phyloP scores from a whole-genome alignment of 2,329 filamentous ascomycete species.

The Aspergillus vadensis region DNA sequence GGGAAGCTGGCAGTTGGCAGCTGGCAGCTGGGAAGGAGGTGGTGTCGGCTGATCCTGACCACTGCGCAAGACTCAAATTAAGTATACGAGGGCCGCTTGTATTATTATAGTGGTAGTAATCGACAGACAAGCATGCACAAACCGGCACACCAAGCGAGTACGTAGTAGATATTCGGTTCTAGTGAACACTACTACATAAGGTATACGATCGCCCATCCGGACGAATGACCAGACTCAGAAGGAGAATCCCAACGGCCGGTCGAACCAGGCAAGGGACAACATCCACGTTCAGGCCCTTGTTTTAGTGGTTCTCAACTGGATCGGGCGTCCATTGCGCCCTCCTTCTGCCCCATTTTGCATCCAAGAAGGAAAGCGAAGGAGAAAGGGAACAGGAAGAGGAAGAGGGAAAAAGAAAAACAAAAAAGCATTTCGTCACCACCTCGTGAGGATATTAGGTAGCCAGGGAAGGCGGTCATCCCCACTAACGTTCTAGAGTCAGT shows the following conservation, averaged over 20 bases:
- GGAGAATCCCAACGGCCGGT: background rate
- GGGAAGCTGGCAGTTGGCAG: too few relatives aligned
- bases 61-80: too few relatives aligned
- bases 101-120: too few relatives aligned
- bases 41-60: too few relatives aligned
- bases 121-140: too few relatives aligned
- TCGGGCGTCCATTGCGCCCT: background rate
- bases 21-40: too few relatives aligned
- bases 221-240: background rate
- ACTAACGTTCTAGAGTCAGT: constrained; percentile 3
- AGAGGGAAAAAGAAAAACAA: background rate
- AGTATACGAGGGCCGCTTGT: too few relatives aligned
- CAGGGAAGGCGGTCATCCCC: background rate
- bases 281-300: constrained; percentile 10
- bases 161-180: too few relatives aligned
- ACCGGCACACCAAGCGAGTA: too few relatives aligned
- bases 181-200: background rate
- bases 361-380: background rate
- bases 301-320: background rate
- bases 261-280: constrained; percentile 8
- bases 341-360: background rate
- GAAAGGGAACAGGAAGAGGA: background rate
- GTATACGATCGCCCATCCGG: background rate
- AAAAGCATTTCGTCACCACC: constrained; percentile 2
- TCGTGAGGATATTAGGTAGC: background rate